These are phyloP conservation scores for Polyporus tsugae DNA, from an alignment of 1,284 basidiomycete genomes.

Conservation along the genomic window DNA sequence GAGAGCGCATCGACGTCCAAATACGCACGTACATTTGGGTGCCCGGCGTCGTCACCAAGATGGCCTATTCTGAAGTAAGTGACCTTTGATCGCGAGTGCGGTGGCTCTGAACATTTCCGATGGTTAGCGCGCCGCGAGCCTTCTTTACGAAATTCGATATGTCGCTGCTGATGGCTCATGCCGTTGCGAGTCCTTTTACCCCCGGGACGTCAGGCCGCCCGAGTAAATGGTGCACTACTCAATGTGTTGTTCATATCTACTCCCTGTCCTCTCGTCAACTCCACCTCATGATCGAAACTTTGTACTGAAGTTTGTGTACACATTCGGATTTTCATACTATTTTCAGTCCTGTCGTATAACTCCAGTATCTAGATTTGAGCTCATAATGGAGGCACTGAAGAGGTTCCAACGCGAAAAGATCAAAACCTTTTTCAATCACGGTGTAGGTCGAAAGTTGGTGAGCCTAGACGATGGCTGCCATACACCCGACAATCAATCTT, in stretches of 20 bases:
- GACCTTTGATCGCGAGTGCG: neutral
- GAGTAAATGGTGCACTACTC: neutral
- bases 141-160: conserved; percentile 22
- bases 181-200: neutral
- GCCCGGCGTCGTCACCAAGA: neutral
- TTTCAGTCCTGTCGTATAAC: neutral
- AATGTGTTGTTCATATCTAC: neutral
- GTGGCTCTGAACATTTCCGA: neutral
- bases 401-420: neutral
- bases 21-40: conserved; percentile 3
- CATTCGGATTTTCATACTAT: neutral
- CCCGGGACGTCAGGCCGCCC: neutral
- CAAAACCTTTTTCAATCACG: neutral
- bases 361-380: too few species aligned
- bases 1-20: neutral
- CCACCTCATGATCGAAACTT: neutral
- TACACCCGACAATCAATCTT: too few species aligned
- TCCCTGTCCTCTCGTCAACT: neutral
- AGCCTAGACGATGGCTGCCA: too few species aligned
- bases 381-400: too few species aligned
- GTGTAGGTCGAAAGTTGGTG: too few species aligned
- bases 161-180: neutral
- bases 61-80: neutral
- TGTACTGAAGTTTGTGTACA: neutral
- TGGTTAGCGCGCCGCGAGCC: conserved; percentile 7